Evolutionary conservation across 2,329 filamentous ascomycete species (phyloP).

Genomic region (Phialocephala subalpina): DNA sequence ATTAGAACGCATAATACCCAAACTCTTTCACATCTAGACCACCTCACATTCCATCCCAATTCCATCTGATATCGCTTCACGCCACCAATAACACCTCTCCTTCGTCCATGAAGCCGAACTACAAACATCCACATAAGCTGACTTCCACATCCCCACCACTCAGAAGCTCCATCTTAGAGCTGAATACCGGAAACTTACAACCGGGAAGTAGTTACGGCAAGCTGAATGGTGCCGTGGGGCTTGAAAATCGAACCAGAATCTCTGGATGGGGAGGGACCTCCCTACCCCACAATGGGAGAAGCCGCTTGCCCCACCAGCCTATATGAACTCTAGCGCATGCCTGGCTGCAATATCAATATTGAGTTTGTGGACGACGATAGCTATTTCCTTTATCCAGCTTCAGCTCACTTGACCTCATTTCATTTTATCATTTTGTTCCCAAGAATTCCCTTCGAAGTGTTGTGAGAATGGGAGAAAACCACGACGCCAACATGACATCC

Average conservation of each 20-base stretch:
- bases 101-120: background rate
- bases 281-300: slow-evolving; percentile 19
- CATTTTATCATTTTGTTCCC: background rate
- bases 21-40: background rate
- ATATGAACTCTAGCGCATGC: slow-evolving; percentile 14
- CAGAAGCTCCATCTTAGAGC: background rate
- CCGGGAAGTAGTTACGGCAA: background rate
- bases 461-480: background rate
- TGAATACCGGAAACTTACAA: no score
- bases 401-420: background rate
- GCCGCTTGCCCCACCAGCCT: slow-evolving; percentile 20
- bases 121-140: slow-evolving; percentile 11
- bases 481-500: background rate
- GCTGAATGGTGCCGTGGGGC: slow-evolving; percentile 17
- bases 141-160: slow-evolving; percentile 12
- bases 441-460: background rate
- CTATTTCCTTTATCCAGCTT: background rate
- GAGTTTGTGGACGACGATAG: background rate
- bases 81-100: background rate
- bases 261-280: no score
- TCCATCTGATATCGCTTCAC: background rate
- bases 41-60: background rate
- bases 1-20: slow-evolving; percentile 1
- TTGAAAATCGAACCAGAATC: slow-evolving; percentile 14
- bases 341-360: background rate